phyloP scores from a whole-genome alignment of 768 basidiomycete species.

The Sarcomyxa edulis region DNA sequence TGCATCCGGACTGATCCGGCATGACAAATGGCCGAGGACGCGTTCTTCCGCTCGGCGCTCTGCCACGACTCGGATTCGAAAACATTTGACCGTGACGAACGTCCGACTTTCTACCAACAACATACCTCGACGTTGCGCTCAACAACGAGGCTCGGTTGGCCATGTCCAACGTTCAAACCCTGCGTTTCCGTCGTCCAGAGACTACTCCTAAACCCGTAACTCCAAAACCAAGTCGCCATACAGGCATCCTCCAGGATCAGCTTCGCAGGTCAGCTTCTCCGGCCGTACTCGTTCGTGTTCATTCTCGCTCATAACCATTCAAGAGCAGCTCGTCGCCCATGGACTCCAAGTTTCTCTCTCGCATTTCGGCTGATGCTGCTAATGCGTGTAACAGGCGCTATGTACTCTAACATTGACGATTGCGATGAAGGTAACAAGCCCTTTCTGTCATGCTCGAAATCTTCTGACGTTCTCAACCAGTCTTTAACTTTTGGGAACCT shows the following conservation, averaged over 20 bases:
- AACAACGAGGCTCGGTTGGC: slow-evolving; percentile 26
- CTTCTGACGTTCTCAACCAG: slow-evolving; percentile 32
- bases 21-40: no score
- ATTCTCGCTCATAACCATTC: slow-evolving; percentile 7
- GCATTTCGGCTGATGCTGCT: slow-evolving; percentile 83
- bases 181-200: slow-evolving; percentile 47
- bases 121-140: no score
- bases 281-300: not conserved
- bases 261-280: slow-evolving; percentile 52
- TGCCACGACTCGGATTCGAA: no score
- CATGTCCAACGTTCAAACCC: slow-evolving; percentile 35
- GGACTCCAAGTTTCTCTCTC: slow-evolving; percentile 78
- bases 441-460: not conserved
- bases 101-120: no score
- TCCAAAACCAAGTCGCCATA: slow-evolving; percentile 41
- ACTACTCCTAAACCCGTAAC: slow-evolving; percentile 19
- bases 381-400: slow-evolving; percentile 75
- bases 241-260: slow-evolving; percentile 76
- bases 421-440: slow-evolving; percentile 83
- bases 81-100: no score
- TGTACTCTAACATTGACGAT: slow-evolving; percentile 94
- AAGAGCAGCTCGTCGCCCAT: slow-evolving; percentile 72
- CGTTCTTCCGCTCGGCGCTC: no score
- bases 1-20: no score
- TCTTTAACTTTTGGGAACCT: slow-evolving; percentile 99